A percentile compares a stretch with the other conserved stretches of the same genome.
These are phyloP conservation scores for Macrocystidia cucumis DNA, from an alignment of 1,284 basidiomycete genomes.

Conservation along the genomic window DNA sequence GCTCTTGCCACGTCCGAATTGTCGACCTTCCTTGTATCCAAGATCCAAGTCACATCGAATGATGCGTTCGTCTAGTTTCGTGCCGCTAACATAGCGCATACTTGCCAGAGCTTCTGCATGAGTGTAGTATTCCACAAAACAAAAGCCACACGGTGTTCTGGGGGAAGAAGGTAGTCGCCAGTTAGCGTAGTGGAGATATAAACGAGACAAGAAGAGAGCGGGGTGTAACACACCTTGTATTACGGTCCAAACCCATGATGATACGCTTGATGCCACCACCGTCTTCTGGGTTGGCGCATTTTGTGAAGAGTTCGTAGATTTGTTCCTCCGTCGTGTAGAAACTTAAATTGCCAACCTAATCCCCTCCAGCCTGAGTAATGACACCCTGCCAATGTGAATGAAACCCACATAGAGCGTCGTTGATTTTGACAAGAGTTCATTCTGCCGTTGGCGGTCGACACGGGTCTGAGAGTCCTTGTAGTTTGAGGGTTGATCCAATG, in stretches of 20 bases:
- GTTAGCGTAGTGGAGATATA: conserved; percentile 6
- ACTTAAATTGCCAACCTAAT: conserved; percentile 89
- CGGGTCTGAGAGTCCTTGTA: conserved; percentile 89
- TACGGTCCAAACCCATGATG: conserved; percentile 98
- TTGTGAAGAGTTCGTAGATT: conserved; percentile 96
- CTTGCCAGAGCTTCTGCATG: conserved; percentile 91
- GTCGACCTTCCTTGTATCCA: conserved; percentile 96
- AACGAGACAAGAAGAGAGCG: neutral
- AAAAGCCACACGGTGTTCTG: conserved; percentile 98
- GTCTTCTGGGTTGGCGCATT: conserved; percentile 84
- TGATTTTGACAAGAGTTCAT: conserved; percentile 64
- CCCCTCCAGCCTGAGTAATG: conserved; percentile 6
- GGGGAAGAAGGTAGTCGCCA: conserved; percentile 5
- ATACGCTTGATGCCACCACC: conserved; percentile 97
- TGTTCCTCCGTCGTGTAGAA: conserved; percentile 99
- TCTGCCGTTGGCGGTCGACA: conserved; percentile 63
- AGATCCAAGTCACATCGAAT: conserved; percentile 97
- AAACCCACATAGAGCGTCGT: conserved; percentile 69
- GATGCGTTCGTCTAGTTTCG: conserved; percentile 98
- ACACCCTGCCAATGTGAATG: conserved; percentile 3
- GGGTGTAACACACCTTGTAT: conserved; percentile 75
- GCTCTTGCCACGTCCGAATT: conserved; percentile 95
- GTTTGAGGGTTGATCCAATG: conserved; percentile 89
- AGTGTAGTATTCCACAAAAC: conserved; percentile 98
- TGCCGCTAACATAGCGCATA: conserved; percentile 92